These are phyloP conservation scores for Cryptosporidium sp. DNA, from an alignment of 169 alveolate genomes.

Conservation along the genomic window DNA sequence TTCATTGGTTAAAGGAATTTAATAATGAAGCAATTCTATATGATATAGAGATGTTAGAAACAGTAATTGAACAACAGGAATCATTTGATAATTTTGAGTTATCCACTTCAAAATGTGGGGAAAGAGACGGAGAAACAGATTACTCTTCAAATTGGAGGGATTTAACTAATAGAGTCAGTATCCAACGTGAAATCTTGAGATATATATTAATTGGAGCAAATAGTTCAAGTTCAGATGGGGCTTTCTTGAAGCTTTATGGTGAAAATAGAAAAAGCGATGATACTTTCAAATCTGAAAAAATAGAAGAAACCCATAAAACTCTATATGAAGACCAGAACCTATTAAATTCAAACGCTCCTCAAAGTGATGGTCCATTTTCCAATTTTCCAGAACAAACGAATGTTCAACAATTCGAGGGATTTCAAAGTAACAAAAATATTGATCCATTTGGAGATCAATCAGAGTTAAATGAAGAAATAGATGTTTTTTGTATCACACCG, in stretches of 20 bases:
- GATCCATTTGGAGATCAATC: slow-evolving; percentile 58
- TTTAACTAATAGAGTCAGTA: not conserved
- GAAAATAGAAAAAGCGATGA: not conserved
- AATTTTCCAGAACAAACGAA: not conserved
- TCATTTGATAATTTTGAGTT: not conserved
- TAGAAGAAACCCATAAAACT: not conserved
- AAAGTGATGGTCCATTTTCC: not conserved
- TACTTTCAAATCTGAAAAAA: not conserved
- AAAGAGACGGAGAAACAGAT: not conserved
- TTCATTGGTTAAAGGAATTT: slow-evolving; percentile 63
- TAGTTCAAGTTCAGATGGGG: not conserved
- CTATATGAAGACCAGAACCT: not conserved
- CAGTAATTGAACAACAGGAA: slow-evolving; percentile 66
- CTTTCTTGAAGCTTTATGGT: not conserved
- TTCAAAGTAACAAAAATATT: not conserved
- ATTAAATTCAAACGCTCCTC: not conserved
- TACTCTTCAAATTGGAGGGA: slow-evolving; percentile 16
- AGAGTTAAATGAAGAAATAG: not conserved
- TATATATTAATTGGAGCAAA: slow-evolving; percentile 21
- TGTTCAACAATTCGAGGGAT: not conserved
- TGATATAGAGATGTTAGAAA: slow-evolving; percentile 49
- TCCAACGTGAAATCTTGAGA: slow-evolving; percentile 56
- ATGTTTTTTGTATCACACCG: not conserved
- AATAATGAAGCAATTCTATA: slow-evolving; percentile 36
- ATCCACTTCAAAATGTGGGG: not conserved